Evolutionary conservation across 2,329 filamentous ascomycete genomes (phyloP).

Genomic region (Calonectria leucothoes): DNA sequence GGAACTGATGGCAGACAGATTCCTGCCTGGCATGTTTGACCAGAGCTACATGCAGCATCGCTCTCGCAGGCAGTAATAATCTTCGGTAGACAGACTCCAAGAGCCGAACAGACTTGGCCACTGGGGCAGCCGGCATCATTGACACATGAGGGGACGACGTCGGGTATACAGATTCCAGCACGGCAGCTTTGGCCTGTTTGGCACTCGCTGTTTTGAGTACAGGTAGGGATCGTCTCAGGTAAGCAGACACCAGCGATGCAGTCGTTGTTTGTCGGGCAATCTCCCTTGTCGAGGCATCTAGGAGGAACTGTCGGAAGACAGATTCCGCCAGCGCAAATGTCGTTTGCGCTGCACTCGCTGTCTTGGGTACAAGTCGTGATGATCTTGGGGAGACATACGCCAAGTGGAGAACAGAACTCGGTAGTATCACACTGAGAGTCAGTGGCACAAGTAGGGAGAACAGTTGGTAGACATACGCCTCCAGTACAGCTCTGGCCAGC

Average conservation of each 20-base stretch:
- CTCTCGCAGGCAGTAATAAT: not conserved
- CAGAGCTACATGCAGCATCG: not conserved
- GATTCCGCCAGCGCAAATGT: not conserved
- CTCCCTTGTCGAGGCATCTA: not conserved
- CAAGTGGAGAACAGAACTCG: not conserved
- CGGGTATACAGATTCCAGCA: not conserved
- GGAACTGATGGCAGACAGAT: not conserved
- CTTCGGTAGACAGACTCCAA: slow-evolving; percentile 4
- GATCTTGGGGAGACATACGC: not conserved
- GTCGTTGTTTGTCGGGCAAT: not conserved
- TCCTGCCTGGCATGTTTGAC: not conserved
- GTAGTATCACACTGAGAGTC: not conserved
- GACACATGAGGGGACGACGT: not conserved
- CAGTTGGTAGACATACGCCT: not conserved
- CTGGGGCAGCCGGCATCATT: not conserved
- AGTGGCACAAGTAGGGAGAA: not conserved
- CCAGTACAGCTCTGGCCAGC: not conserved
- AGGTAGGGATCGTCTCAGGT: not conserved
- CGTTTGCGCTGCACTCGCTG: not conserved
- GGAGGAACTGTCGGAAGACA: not conserved
- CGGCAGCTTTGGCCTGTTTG: not conserved
- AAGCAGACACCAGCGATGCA: not conserved
- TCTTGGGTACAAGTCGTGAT: not conserved
- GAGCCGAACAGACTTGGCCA: not conserved
- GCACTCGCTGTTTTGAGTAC: not conserved